Conservation (phyloP, 2,329 filamentous ascomycete species). For the Tolypocladium tropicale region DNA sequence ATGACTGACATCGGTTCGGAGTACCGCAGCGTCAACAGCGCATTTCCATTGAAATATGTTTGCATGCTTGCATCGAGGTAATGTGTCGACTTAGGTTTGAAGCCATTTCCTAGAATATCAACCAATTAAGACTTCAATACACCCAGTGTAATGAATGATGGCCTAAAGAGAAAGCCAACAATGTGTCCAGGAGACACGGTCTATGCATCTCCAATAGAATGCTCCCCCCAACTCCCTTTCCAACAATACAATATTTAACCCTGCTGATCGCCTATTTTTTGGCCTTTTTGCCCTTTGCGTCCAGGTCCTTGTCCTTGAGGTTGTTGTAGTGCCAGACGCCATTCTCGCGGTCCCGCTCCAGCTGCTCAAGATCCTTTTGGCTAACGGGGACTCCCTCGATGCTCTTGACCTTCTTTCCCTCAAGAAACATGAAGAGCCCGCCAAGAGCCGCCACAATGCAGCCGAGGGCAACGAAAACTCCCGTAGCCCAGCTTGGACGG, state of each 20-base stretch:
- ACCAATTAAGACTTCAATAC: no score
- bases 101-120: background rate
- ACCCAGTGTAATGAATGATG: background rate
- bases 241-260: background rate
- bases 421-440: conserved; percentile 59
- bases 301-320: conserved; percentile 23
- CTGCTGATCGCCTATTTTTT: background rate
- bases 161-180: background rate
- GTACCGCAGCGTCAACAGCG: background rate
- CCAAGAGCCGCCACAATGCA: conserved; percentile 59
- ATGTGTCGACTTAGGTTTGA: background rate
- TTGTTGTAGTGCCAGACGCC: conserved; percentile 46
- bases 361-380: conserved; percentile 39
- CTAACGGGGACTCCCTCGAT: conserved; percentile 61
- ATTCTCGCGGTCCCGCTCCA: conserved; percentile 41
- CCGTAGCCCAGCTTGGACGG: conserved; percentile 71
- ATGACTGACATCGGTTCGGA: background rate
- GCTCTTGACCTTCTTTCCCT: conserved; percentile 61
- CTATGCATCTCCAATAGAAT: background rate
- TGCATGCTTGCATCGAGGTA: background rate
- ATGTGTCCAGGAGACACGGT: background rate
- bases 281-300: conserved; percentile 6
- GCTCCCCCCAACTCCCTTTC: background rate
- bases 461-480: conserved; percentile 65
- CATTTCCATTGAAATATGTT: background rate